These are phyloP conservation scores for Talaromyces borbonicus DNA, from an alignment of 495 filamentous ascomycete genomes.

Conservation along the genomic window DNA sequence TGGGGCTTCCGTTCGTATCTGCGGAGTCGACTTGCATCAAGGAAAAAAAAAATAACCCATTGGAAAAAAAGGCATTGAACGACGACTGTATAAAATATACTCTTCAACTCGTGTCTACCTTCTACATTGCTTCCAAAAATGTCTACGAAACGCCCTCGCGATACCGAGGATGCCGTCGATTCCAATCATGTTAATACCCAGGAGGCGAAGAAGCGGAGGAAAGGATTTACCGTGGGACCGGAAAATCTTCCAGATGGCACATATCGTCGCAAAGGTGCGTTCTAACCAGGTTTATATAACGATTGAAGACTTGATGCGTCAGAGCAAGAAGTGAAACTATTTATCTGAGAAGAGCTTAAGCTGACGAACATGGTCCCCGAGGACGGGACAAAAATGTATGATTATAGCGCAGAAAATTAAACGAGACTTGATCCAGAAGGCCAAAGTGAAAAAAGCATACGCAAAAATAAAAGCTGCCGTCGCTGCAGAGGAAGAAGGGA, in stretches of 20 bases:
- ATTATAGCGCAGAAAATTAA: slow-evolving; percentile 88
- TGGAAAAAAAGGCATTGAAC: background rate
- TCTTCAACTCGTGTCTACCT: background rate
- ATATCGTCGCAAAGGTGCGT: slow-evolving; percentile 76
- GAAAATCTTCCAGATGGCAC: slow-evolving; percentile 89
- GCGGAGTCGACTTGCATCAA: no score
- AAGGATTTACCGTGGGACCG: slow-evolving; percentile 74
- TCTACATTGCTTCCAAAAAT: slow-evolving; percentile 30
- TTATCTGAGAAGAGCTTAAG: no score
- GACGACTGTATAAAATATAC: background rate
- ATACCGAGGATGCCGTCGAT: slow-evolving; percentile 32
- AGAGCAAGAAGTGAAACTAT: no score
- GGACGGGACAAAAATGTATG: no score
- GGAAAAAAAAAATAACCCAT: background rate
- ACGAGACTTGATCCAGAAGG: slow-evolving; percentile 78
- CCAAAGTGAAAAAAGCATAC: slow-evolving; percentile 89
- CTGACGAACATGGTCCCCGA: no score
- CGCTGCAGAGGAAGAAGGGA: no score
- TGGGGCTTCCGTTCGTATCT: background rate
- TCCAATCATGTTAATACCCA: slow-evolving; percentile 17
- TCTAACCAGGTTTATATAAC: no score
- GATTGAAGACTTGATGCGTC: no score
- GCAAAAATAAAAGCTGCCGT: slow-evolving; percentile 71
- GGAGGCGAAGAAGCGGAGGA: slow-evolving; percentile 47
- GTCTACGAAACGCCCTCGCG: slow-evolving; percentile 52